Base-by-base conservation (phyloP, 371 early-diverging fungal species). In the Mortierella sp. region DNA sequence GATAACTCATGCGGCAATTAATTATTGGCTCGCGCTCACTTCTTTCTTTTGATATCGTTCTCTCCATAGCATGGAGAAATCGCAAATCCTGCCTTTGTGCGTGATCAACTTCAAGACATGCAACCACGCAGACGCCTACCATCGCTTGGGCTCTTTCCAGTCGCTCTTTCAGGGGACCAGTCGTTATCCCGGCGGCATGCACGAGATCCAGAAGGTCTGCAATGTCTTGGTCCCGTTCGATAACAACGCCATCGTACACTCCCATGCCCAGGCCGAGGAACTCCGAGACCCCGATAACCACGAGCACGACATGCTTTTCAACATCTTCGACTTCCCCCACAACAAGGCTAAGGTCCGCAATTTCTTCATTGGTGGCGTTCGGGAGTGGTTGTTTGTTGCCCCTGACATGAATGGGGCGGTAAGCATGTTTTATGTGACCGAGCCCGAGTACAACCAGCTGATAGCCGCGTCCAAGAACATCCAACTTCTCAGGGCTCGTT, bases 21-120 rank as follows among this genome's bases (percentile, higher is more conserved):
- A 9, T n/a, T 67, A 16, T 3, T 16, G 3, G 16, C 16, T 50
- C 50, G 50, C 13, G 21, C 11, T 26, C 28, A 5, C n/a, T 9
- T 14, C 37, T 26, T 51, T 21, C 21, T 28, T 67, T 55, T 54
- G 69, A 55, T 28, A 9, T 16, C 6, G 19, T 72, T 55, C 13
- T n/a, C 1, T 2, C 13, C 40, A n/a, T 40, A 86, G 86, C 31
- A 79, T 79, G 28, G 86, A 86, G 44, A 86, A 86, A 44, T 74
- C 86, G 14, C 86, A 86, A 43, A 74, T 86, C 24, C 73, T 86
- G 9, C 86, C 86, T 0, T 70, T 86, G 5, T 86, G 86, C 51
- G 86, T 86, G 9, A 77, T 86, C 73, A 82, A 79, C 70, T 79
- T 86, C 75, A 86, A 69, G 73, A 70, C 86, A 1, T 57, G 80